Evolutionary conservation across 768 basidiomycete genomes (phyloP), one percentile per base, ranked within the genome.

Genomic region (Lactarius akahatsu): DNA sequence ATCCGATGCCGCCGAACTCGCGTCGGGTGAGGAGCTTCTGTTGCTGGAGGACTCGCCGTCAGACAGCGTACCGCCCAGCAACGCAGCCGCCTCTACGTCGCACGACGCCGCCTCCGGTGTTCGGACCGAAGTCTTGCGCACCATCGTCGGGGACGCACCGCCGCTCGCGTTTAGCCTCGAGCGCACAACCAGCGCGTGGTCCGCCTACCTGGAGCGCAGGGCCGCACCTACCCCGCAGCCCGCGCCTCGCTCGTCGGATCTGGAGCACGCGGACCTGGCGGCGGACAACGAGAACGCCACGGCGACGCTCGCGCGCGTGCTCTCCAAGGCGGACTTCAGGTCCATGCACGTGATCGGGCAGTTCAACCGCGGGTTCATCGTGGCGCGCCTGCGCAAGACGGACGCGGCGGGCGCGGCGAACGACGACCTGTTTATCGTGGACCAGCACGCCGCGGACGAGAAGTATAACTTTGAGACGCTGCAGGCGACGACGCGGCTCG

Each of bases 391-490:
- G 70, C 79, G 79, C 64, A 79, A 79, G 67, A 72, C 64, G 32
- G 74, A 64, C 2, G 69, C 28, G 18, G 61, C 55, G 10, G 67
- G 26, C 15, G 50, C 56, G 32, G 66, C 45, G 15, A 80, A 86
- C 78, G 96, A 98, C 73, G 96, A 99, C 72, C 79, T 99, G 50
- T 98, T 98, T 77, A 94, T 99, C 68, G 84, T 98, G 20, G 96
- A 98, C 72, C 96, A 98, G 74, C 96, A 98, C 76, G 96, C 96
- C 5, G 89, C 93, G 6, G 97, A 99, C 76, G 97, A 98, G 77
- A 98, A 98, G 79, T 98, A 92, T 78, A 98, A 98, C 74, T 98
- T 98, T 74, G 97, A 98, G 80, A 91, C 85, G 1, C 78, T 98
- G 64, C 96, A 98, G 76, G 82, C 85, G 70, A 94, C 88, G n/a